Evolutionary conservation across 1,139 yeast species (phyloP).

Genomic region (Saccharomyces hybrid): DNA sequence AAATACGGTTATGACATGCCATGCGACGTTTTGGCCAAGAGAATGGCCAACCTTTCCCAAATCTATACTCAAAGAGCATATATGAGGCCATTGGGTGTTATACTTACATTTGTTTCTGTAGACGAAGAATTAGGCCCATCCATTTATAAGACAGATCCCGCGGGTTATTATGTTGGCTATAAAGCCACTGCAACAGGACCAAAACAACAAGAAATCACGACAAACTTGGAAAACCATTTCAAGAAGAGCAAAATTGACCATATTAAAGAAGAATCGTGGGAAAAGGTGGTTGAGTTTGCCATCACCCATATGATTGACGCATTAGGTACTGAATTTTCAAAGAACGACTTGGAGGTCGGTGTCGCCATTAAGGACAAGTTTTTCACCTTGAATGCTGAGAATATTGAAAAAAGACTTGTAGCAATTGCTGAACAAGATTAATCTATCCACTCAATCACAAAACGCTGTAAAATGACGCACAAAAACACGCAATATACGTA

Average conservation of each 20-base stretch:
- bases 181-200: slow-evolving; percentile 96
- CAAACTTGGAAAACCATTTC: slow-evolving; percentile 84
- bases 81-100: slow-evolving; percentile 96
- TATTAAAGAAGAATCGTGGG: slow-evolving; percentile 68
- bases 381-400: slow-evolving; percentile 67
- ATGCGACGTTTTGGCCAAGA: slow-evolving; percentile 83
- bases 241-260: slow-evolving; percentile 40
- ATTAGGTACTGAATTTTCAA: slow-evolving; percentile 86
- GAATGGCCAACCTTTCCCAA: slow-evolving; percentile 93
- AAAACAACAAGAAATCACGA: slow-evolving; percentile 91
- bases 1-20: slow-evolving; percentile 97
- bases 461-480: not conserved
- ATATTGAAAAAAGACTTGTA: slow-evolving; percentile 88
- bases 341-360: slow-evolving; percentile 88
- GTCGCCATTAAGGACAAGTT: slow-evolving; percentile 67
- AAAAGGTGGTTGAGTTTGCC: slow-evolving; percentile 81
- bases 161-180: slow-evolving; percentile 88
- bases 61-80: slow-evolving; percentile 97
- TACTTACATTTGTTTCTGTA: slow-evolving; percentile 77
- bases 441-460: slow-evolving; percentile 1
- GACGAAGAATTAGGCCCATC: slow-evolving; percentile 88
- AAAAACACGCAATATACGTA: not conserved
- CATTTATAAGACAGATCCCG: slow-evolving; percentile 91
- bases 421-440: slow-evolving; percentile 95
- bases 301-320: slow-evolving; percentile 79